A percentile compares a stretch with the other conserved stretches of the same genome.
Conservation (phyloP, 176 grass and related monocot genomes). For the Oropetium thomaeum region DNA sequence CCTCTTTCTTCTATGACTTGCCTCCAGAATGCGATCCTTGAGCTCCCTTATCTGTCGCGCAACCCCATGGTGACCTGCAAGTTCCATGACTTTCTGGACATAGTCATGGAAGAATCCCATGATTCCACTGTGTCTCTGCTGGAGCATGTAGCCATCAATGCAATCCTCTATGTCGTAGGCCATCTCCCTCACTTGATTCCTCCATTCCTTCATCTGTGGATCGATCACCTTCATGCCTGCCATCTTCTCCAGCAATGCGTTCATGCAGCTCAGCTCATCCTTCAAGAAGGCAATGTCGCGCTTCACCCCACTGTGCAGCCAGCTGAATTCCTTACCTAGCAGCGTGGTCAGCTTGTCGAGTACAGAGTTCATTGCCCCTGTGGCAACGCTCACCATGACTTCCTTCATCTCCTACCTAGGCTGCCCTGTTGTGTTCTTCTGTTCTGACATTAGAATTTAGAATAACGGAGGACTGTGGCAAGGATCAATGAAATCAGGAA, state of each 20-base stretch:
- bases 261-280: constrained; percentile 15
- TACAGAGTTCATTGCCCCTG: constrained; percentile 19
- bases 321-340: neutral
- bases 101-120: neutral
- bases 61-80: neutral
- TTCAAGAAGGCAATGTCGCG: neutral
- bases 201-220: neutral
- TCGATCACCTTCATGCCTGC: constrained; percentile 16
- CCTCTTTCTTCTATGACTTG: neutral
- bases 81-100: neutral
- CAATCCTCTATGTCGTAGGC: neutral
- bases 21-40: constrained; percentile 6
- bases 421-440: neutral
- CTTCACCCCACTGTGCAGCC: neutral
- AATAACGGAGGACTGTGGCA: neutral
- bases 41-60: neutral
- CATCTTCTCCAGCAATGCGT: neutral
- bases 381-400: constrained; percentile 17
- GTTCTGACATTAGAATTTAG: too few species aligned
- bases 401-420: neutral
- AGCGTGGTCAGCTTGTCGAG: constrained; percentile 8
- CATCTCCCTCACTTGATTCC: neutral
- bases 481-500: neutral
- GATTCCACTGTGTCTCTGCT: neutral
- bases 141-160: neutral